phyloP scores from a whole-genome alignment of 2,329 filamentous ascomycete genomes.

The Fusarium lateritium region DNA sequence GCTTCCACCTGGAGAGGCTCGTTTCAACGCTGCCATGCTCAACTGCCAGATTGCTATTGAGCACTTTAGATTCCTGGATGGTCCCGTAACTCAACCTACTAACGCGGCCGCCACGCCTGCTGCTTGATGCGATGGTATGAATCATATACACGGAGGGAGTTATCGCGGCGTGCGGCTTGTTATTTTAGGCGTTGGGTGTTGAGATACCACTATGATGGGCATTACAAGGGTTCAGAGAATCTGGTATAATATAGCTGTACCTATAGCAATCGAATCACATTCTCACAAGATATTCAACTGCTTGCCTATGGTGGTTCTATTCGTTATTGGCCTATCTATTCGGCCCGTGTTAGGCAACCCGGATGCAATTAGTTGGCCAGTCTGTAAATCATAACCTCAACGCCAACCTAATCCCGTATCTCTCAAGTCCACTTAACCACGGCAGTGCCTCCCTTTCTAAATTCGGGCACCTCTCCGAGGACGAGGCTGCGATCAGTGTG shows the following conservation, averaged over 20 bases:
- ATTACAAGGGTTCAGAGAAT: conserved; percentile 20
- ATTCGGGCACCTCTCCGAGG: conserved; percentile 73
- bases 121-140: conserved; percentile 16
- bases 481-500: conserved; percentile 76
- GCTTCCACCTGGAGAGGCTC: conserved; percentile 89
- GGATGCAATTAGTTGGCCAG: conserved; percentile 6
- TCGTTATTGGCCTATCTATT: conserved; percentile 23
- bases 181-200: conserved; percentile 46
- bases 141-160: conserved; percentile 5
- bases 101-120: conserved; percentile 18
- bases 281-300: not conserved
- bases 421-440: conserved; percentile 71
- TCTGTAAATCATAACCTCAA: conserved; percentile 34
- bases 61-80: conserved; percentile 80
- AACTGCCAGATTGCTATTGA: conserved; percentile 91
- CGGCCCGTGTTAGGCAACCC: conserved; percentile 20
- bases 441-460: conserved; percentile 76
- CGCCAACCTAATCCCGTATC: conserved; percentile 31
- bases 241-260: conserved; percentile 9
- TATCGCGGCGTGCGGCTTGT: conserved; percentile 19
- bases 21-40: conserved; percentile 90
- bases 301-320: conserved; percentile 21
- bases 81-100: conserved; percentile 52
- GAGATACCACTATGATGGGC: conserved; percentile 48
- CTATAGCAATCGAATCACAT: not conserved